A percentile compares a stretch with the other conserved stretches of the same genome.
Evolutionary conservation across 768 basidiomycete genomes (phyloP).

Genomic region (Tylopilus plumbeoviolaceoides): DNA sequence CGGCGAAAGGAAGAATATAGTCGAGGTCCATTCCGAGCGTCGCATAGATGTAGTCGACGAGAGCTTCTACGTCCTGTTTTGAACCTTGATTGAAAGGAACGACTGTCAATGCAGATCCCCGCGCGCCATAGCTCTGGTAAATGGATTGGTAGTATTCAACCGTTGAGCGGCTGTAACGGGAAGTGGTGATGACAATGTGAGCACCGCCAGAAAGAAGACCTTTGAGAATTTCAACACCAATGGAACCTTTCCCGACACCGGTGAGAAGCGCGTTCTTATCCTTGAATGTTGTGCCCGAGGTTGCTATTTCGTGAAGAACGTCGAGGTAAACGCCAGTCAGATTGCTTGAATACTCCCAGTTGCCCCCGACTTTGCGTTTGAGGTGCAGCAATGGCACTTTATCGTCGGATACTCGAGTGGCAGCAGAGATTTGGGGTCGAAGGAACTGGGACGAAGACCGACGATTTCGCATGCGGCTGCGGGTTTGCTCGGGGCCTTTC

Average conservation of each 20-base stretch:
- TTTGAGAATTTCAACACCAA: conserved; percentile 96
- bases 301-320: conserved; percentile 96
- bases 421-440: conserved; percentile 77
- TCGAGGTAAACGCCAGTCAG: conserved; percentile 94
- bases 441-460: conserved; percentile 97
- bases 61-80: conserved; percentile 96
- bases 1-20: conserved; percentile 98
- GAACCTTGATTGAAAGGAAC: conserved; percentile 99
- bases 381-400: conserved; percentile 93
- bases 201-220: conserved; percentile 95
- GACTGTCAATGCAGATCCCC: conserved; percentile 94
- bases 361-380: conserved; percentile 92
- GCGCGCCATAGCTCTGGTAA: conserved; percentile 92
- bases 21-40: conserved; percentile 95
- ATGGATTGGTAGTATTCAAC: conserved; percentile 99
- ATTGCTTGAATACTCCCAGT: conserved; percentile 98
- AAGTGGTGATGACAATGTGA: conserved; percentile 96
- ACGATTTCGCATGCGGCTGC: conserved; percentile 62
- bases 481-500: conserved; percentile 62
- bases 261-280: conserved; percentile 98
- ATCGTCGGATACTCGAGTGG: conserved; percentile 72
- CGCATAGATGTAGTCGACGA: conserved; percentile 97
- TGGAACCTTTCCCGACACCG: conserved; percentile 96
- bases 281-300: conserved; percentile 96
- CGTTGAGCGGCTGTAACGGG: conserved; percentile 90